Evolutionary conservation across 2,329 filamentous ascomycete species (phyloP), one percentile per base, ranked within the genome.

Genomic region (Penicillium paneum): DNA sequence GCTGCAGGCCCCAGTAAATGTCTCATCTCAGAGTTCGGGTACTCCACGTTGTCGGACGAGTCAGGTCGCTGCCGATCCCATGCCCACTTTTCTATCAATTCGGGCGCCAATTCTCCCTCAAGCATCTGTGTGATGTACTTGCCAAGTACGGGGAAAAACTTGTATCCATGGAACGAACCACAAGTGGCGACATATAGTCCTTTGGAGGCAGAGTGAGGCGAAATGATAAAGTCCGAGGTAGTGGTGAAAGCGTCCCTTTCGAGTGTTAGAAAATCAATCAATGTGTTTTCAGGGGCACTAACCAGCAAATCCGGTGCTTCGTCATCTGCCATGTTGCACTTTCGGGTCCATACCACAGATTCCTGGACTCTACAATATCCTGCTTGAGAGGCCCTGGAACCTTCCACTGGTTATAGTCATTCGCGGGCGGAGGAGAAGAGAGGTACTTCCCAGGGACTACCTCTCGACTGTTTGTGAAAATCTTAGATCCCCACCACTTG

Each of bases 231-330:
- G 63, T 78, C 84, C 21, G 78, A 76, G 64, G 76, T 83, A 2
- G 82, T 78, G 0, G 83, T 85, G 62, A 87, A 82, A 10, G 84
- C 85, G 59, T 88, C 85, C 85, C 85, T 87, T 51, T 5, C 39
- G 7, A 34, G 5, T 49, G 51, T 57, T 49, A 59, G 15, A 11
- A 42, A 17, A 8, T 11, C 28, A 31, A 43, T 28, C 19, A 8
- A 8, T 15, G 17, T 5, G 17, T 32, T 32, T 3, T 44, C 41
- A 45, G 24, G 26, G 32, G 39, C 19, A 72, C 80, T 69, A 69
- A 87, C 85, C 85, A 88, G 78, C 85, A 88, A 55, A 88, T 83
- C 6, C 85, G 79, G 64, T 86, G 80, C 64, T 85, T 82, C 52
- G 80, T 79, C 69, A 85, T 79, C 58, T 81, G 79, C 83, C 82